phyloP scores from a whole-genome alignment of 2,329 filamentous ascomycete species.

The Phyllosticta citribraziliensis region DNA sequence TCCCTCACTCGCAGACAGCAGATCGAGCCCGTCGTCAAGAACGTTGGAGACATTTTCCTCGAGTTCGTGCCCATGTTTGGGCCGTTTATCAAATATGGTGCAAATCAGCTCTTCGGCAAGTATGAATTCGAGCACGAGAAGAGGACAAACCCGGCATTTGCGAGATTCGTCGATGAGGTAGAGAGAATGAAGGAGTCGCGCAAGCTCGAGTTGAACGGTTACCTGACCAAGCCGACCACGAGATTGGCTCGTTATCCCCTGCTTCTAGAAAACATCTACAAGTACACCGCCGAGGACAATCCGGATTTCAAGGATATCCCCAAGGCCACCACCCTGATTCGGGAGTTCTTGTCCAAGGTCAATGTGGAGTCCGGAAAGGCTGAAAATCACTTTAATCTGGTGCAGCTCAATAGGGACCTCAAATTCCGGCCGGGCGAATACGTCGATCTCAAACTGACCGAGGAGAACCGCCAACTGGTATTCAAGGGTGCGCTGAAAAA shows the following conservation, averaged over 20 bases:
- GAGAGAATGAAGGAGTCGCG: slow-evolving; percentile 92
- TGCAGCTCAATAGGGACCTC: slow-evolving; percentile 82
- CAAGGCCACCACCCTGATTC: slow-evolving; percentile 76
- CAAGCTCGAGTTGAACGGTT: slow-evolving; percentile 94
- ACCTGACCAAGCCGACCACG: slow-evolving; percentile 94
- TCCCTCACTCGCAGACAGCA: slow-evolving; percentile 85
- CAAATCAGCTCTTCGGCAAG: slow-evolving; percentile 91
- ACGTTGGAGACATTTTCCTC: slow-evolving; percentile 87
- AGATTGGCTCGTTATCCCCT: slow-evolving; percentile 88
- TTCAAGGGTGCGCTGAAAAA: slow-evolving; percentile 96
- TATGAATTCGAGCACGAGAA: slow-evolving; percentile 98
- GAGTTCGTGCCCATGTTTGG: slow-evolving; percentile 88
- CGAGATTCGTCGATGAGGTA: slow-evolving; percentile 90
- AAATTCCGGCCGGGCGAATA: slow-evolving; percentile 84
- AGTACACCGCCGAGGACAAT: slow-evolving; percentile 81
- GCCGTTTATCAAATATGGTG: slow-evolving; percentile 92
- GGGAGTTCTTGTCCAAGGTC: slow-evolving; percentile 76
- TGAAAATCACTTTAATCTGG: slow-evolving; percentile 93
- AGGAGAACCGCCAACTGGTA: slow-evolving; percentile 84
- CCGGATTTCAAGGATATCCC: slow-evolving; percentile 88
- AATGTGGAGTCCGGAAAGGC: slow-evolving; percentile 95
- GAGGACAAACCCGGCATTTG: slow-evolving; percentile 71
- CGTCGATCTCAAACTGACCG: slow-evolving; percentile 88
- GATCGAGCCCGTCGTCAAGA: slow-evolving; percentile 76
- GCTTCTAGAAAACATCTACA: slow-evolving; percentile 80